Conservation (phyloP, 345 rosid genomes). For the Arabis hirsuta region DNA sequence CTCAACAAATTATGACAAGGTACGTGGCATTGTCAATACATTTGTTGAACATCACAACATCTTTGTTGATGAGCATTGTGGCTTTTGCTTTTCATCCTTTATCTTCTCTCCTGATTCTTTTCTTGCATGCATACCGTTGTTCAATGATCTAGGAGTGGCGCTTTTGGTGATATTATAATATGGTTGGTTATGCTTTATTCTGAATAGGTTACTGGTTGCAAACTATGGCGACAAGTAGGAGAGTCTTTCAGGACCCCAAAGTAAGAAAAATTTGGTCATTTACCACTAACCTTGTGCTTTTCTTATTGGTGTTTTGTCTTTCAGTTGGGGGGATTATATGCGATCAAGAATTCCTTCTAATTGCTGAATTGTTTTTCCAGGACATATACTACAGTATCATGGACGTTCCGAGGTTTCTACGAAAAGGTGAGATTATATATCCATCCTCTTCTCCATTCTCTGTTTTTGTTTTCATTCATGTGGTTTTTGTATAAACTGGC, state of each 20-base stretch:
- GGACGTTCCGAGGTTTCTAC: constrained; percentile 96
- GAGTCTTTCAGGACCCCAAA: constrained; percentile 95
- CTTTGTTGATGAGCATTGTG: constrained; percentile 4
- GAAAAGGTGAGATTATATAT: constrained; percentile 66
- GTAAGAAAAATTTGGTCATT: constrained; percentile 56
- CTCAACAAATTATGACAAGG: constrained; percentile 94
- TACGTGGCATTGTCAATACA: constrained; percentile 45
- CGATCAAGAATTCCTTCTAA: constrained; percentile 25
- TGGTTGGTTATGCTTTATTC: constrained; percentile 17
- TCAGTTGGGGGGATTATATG: background rate
- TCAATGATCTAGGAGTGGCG: constrained; percentile 2
- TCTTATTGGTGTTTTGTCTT: constrained; percentile 27
- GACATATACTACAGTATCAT: constrained; percentile 95
- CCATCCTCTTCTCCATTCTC: constrained; percentile 8
- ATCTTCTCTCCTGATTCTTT: background rate
- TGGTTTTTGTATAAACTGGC: constrained; percentile 9
- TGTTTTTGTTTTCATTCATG: constrained; percentile 14
- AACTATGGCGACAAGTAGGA: constrained; percentile 95
- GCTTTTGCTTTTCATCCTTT: constrained; percentile 1
- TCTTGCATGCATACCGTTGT: background rate
- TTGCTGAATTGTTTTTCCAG: constrained; percentile 47
- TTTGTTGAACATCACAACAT: constrained; percentile 17
- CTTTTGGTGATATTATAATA: background rate
- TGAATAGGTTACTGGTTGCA: constrained; percentile 79
- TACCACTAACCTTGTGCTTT: constrained; percentile 11